A percentile compares a stretch with the other conserved stretches of the same genome.
Evolutionary conservation across 129 eudicot species (phyloP).

Genomic region (Chrysanthemum makinoi): DNA sequence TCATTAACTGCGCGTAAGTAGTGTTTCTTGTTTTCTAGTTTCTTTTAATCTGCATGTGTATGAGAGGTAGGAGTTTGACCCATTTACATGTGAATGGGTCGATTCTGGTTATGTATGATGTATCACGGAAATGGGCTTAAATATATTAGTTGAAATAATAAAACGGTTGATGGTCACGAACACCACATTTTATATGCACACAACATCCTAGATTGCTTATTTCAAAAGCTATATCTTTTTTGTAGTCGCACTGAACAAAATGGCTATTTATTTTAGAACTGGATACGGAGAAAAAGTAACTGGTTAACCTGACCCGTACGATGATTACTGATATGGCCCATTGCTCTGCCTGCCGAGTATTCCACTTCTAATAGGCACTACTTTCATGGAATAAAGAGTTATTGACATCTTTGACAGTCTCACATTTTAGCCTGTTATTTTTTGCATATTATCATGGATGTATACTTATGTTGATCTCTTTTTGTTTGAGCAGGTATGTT

Average conservation of each 20-base stretch:
- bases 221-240: background rate
- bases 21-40: background rate
- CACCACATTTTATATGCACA: background rate
- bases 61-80: background rate
- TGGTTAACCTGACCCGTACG: background rate
- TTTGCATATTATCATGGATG: background rate
- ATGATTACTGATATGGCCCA: background rate
- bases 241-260: background rate
- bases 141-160: background rate
- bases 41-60: background rate
- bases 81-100: background rate
- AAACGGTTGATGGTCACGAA: background rate
- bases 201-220: background rate
- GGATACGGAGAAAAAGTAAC: background rate
- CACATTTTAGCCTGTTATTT: background rate
- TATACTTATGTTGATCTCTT: background rate
- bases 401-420: background rate
- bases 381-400: background rate
- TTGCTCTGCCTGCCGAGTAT: background rate
- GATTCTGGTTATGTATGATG: background rate
- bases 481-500: slow-evolving; percentile 60
- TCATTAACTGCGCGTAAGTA: slow-evolving; percentile 85
- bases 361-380: background rate
- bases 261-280: background rate
- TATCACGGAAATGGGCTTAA: background rate